phyloP scores from a whole-genome alignment of 2,329 filamentous ascomycete genomes.

The Colletotrichum incanum region DNA sequence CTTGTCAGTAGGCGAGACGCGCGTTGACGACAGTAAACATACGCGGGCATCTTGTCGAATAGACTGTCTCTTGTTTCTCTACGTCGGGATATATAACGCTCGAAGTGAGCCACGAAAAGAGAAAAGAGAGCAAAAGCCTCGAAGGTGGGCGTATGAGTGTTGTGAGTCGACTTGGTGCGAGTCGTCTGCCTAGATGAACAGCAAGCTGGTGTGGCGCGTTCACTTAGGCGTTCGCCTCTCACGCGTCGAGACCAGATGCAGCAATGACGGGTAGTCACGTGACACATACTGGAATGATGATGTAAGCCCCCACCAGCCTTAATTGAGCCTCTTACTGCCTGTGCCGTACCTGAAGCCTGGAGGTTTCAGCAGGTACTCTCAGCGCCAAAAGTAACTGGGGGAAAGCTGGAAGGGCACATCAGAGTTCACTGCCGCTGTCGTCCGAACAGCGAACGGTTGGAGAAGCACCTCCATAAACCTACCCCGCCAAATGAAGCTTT shows the following conservation, averaged over 20 bases:
- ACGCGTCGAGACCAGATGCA: conserved; percentile 36
- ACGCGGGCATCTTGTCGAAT: conserved; percentile 61
- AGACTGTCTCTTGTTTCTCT: neutral
- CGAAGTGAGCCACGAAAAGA: neutral
- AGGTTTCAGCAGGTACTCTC: conserved; percentile 12
- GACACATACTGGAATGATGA: neutral
- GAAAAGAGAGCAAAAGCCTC: neutral
- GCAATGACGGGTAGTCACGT: conserved; percentile 42
- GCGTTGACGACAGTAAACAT: conserved; percentile 46
- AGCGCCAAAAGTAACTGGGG: neutral
- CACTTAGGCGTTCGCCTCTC: conserved; percentile 1
- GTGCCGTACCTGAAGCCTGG: conserved; percentile 3
- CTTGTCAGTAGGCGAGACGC: conserved; percentile 44
- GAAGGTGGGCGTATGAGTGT: neutral
- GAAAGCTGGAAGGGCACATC: neutral
- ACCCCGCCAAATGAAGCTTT: conserved; percentile 35
- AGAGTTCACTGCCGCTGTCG: conserved; percentile 27
- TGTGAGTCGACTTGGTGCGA: neutral
- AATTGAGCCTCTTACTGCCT: conserved; percentile 3
- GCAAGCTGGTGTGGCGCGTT: conserved; percentile 28
- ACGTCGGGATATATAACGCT: neutral
- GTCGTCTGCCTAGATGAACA: conserved; percentile 7
- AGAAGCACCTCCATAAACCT: conserved; percentile 36
- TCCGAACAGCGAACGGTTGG: conserved; percentile 40
- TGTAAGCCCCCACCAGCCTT: conserved; percentile 3